Percentiles rank a stretch among this genome's conserved stretches.
These are phyloP conservation scores for Sophora flavescens DNA, from an alignment of 306 rosid genomes.

Conservation along the genomic window DNA sequence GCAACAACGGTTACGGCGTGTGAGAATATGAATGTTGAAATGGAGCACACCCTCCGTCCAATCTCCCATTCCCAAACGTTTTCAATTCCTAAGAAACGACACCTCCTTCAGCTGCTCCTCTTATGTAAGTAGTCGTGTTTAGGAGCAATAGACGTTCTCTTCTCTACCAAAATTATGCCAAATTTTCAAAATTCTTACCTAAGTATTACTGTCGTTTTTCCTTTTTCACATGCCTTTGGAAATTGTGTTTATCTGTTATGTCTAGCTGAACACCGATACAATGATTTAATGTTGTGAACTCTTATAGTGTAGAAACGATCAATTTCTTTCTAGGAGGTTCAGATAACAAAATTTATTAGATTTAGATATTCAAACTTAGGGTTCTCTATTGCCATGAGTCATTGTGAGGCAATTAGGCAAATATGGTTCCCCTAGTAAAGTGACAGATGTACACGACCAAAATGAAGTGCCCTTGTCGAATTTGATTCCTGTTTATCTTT, in stretches of 20 bases:
- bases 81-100: too few relatives aligned
- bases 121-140: not conserved
- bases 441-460: not conserved
- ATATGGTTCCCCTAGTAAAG: not conserved
- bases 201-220: not conserved
- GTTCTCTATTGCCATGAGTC: conserved; percentile 2
- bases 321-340: conserved; percentile 65
- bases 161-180: not conserved
- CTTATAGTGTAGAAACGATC: conserved; percentile 72
- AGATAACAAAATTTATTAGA: not conserved
- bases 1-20: too few relatives aligned
- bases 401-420: not conserved
- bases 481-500: conserved; percentile 35
- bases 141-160: not conserved
- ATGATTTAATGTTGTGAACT: not conserved
- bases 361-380: conserved; percentile 19
- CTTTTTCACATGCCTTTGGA: not conserved
- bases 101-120: conserved; percentile 2
- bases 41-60: too few relatives aligned
- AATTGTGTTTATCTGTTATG: not conserved
- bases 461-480: not conserved
- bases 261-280: conserved; percentile 7
- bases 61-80: too few relatives aligned
- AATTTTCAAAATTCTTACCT: not conserved
- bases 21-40: too few relatives aligned